A percentile compares a stretch with the other conserved stretches of the same genome.
phyloP scores from a whole-genome alignment of 306 rosid genomes.

The Potentilla sterilis region DNA sequence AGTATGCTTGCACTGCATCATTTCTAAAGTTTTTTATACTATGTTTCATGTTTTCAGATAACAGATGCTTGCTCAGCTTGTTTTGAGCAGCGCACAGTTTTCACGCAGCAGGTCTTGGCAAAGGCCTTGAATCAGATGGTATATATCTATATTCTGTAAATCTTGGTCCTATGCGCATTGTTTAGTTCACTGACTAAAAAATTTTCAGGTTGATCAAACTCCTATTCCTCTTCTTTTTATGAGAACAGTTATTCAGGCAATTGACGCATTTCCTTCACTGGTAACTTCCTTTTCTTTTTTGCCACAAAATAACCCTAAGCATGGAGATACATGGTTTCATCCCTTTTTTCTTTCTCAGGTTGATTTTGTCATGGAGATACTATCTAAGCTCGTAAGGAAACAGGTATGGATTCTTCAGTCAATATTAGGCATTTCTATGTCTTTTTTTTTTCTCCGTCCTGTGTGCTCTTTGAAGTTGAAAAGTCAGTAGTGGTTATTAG shows the following conservation, averaged over 20 bases:
- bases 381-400: conserved; percentile 79
- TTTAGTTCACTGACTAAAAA: conserved; percentile 12
- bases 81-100: conserved; percentile 97
- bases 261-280: conserved; percentile 94
- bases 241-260: conserved; percentile 98
- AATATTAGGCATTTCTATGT: neutral
- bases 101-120: conserved; percentile 97
- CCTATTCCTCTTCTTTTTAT: conserved; percentile 96
- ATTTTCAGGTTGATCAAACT: conserved; percentile 86
- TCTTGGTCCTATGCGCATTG: conserved; percentile 8
- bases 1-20: neutral
- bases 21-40: conserved; percentile 8
- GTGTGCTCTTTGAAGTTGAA: conserved; percentile 3
- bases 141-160: conserved; percentile 6
- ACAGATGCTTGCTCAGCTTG: conserved; percentile 97
- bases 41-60: conserved; percentile 62
- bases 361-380: conserved; percentile 99
- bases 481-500: neutral
- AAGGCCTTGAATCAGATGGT: conserved; percentile 97
- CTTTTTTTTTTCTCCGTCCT: neutral
- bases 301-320: neutral
- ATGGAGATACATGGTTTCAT: conserved; percentile 11
- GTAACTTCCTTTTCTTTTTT: conserved; percentile 37
- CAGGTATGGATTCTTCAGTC: conserved; percentile 50
- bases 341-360: conserved; percentile 54